phyloP scores from a whole-genome alignment of 108 stramenopile genomes.

The Pseudonitzschia pungens region DNA sequence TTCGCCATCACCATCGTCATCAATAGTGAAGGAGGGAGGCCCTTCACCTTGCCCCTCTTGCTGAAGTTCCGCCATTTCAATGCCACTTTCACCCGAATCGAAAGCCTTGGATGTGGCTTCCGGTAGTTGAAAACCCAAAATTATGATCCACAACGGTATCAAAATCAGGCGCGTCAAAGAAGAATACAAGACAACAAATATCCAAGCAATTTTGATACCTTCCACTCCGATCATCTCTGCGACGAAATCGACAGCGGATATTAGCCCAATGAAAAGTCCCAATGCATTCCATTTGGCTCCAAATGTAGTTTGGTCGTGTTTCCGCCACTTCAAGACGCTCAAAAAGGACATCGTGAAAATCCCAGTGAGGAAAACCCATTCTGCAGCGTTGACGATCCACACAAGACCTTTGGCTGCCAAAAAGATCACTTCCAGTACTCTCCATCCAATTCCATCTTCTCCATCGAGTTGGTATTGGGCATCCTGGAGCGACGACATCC shows the following conservation, averaged over 20 bases:
- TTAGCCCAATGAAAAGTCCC: slow-evolving; percentile 27
- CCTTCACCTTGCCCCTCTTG: not conserved
- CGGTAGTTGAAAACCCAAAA: slow-evolving; percentile 29
- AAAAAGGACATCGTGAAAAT: slow-evolving; percentile 24
- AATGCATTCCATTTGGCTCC: slow-evolving; percentile 32
- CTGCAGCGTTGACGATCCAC: slow-evolving; percentile 35
- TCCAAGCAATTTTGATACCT: slow-evolving; percentile 4
- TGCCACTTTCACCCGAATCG: not conserved
- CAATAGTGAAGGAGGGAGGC: slow-evolving; percentile 15
- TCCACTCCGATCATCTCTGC: slow-evolving; percentile 27
- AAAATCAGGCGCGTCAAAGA: slow-evolving; percentile 25
- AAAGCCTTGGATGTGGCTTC: slow-evolving; percentile 5
- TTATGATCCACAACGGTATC: slow-evolving; percentile 35
- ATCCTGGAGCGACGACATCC: slow-evolving; percentile 29
- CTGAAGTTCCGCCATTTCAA: not conserved
- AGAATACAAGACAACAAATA: slow-evolving; percentile 26
- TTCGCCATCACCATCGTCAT: slow-evolving; percentile 17
- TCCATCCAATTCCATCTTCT: slow-evolving; percentile 67
- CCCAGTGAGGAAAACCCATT: slow-evolving; percentile 28
- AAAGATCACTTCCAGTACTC: slow-evolving; percentile 62
- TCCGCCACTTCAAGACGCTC: slow-evolving; percentile 21
- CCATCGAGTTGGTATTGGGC: not conserved
- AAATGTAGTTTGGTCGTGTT: slow-evolving; percentile 25
- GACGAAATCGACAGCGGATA: slow-evolving; percentile 22
- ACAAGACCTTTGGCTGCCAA: slow-evolving; percentile 27